Conservation (phyloP, 192 early-diverging fungal genomes). For the Glomus cerebriforme region DNA sequence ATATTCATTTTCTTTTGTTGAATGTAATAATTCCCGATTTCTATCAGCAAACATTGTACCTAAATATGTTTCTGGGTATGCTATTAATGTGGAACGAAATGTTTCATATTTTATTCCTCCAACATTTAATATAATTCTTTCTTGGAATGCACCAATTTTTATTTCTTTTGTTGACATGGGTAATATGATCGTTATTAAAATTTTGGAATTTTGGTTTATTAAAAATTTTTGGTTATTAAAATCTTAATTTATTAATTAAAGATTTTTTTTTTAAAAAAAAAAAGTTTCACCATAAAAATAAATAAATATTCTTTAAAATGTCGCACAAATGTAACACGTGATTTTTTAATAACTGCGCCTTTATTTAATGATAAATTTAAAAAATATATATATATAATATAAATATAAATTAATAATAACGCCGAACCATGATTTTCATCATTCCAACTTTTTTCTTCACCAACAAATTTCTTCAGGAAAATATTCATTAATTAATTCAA, state of each 20-base stretch:
- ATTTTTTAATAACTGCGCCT: too few species aligned
- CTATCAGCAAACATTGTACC: constrained; percentile 10
- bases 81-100: background rate
- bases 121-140: constrained; percentile 20
- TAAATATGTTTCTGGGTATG: background rate
- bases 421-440: background rate
- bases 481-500: constrained; percentile 47
- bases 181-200: too few species aligned
- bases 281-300: too few species aligned
- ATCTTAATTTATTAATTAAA: too few species aligned
- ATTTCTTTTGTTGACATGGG: background rate
- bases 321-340: too few species aligned
- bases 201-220: too few species aligned
- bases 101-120: constrained; percentile 13
- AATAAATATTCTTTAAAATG: too few species aligned
- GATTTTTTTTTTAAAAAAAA: too few species aligned
- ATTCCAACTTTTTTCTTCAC: constrained; percentile 24
- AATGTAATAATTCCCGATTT: background rate
- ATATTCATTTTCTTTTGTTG: constrained; percentile 3
- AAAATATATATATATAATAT: too few species aligned
- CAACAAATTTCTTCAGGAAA: constrained; percentile 49
- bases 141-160: background rate
- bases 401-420: too few species aligned
- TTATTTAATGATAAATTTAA: too few species aligned
- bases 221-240: too few species aligned